These are phyloP conservation scores for Gracilaria gracilis DNA, from an alignment of 23 red algal species.

Conservation along the genomic window DNA sequence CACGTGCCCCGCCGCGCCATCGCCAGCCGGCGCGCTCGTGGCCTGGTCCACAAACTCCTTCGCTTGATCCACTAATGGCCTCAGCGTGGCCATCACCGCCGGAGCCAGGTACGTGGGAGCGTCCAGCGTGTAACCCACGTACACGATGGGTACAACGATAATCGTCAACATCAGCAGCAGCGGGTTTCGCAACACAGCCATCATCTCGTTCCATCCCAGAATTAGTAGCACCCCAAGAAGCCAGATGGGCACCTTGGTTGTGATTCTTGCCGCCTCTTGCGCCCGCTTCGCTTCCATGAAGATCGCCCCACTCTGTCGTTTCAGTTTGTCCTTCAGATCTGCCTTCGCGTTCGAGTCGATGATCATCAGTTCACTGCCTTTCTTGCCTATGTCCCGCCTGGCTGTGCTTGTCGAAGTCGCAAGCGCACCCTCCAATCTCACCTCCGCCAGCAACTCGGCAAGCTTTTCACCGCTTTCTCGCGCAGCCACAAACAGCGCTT, in stretches of 20 bases:
- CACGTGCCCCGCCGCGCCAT: neutral
- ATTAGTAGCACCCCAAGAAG: slow-evolving; percentile 72
- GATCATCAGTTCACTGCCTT: neutral
- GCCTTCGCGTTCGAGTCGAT: slow-evolving; percentile 30
- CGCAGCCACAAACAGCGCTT: slow-evolving; percentile 75
- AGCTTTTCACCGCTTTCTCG: slow-evolving; percentile 60
- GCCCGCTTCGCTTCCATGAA: slow-evolving; percentile 93
- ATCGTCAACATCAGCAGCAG: slow-evolving; percentile 79
- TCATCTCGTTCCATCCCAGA: slow-evolving; percentile 94
- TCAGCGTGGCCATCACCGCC: slow-evolving; percentile 57
- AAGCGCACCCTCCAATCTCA: slow-evolving; percentile 31
- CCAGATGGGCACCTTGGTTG: slow-evolving; percentile 81
- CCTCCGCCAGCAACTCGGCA: slow-evolving; percentile 41
- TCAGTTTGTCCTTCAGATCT: slow-evolving; percentile 69
- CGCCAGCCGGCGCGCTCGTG: neutral
- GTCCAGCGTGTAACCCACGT: slow-evolving; percentile 61
- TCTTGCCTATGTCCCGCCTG: slow-evolving; percentile 2
- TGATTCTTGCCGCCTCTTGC: slow-evolving; percentile 85
- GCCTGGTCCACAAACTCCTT: slow-evolving; percentile 37
- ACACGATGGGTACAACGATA: slow-evolving; percentile 67
- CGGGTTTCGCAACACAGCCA: slow-evolving; percentile 74
- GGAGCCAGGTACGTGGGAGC: slow-evolving; percentile 49
- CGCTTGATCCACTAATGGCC: slow-evolving; percentile 53
- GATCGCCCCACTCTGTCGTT: slow-evolving; percentile 67
- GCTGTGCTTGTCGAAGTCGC: neutral